phyloP scores from a whole-genome alignment of 2,329 filamentous ascomycete genomes.

The Botrytis cinerea region DNA sequence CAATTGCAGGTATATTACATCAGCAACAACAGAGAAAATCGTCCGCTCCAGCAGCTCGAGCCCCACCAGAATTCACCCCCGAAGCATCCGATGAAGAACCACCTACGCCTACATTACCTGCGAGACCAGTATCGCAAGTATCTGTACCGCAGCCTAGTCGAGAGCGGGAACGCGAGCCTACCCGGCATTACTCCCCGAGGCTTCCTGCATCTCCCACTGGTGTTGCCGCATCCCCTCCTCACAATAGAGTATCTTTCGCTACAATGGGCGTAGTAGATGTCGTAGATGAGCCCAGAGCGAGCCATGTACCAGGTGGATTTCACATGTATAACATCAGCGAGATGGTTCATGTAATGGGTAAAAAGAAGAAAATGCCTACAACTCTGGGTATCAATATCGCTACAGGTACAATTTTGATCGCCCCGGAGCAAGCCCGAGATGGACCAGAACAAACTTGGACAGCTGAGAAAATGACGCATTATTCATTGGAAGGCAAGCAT shows the following conservation, averaged over 20 bases:
- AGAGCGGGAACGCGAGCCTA: conserved; percentile 29
- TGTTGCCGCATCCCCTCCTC: conserved; percentile 53
- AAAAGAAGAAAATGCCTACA: conserved; percentile 98
- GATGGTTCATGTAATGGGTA: conserved; percentile 91
- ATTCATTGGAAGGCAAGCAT: conserved; percentile 96
- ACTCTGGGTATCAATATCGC: conserved; percentile 90
- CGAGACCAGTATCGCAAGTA: conserved; percentile 59
- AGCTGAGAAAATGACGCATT: conserved; percentile 93
- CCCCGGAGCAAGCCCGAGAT: conserved; percentile 80
- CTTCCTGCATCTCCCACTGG: conserved; percentile 47
- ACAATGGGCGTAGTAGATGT: conserved; percentile 45
- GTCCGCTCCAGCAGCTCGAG: conserved; percentile 41
- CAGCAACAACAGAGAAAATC: conserved; percentile 45
- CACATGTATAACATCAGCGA: conserved; percentile 97
- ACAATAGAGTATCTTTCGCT: conserved; percentile 49
- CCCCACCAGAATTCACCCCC: conserved; percentile 60
- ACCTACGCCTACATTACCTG: conserved; percentile 62
- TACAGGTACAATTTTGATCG: conserved; percentile 86
- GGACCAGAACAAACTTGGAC: conserved; percentile 90
- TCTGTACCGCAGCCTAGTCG: conserved; percentile 46
- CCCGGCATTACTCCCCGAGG: conserved; percentile 35
- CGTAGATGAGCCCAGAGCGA: conserved; percentile 47
- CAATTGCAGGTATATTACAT: conserved; percentile 58
- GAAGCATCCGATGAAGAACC: conserved; percentile 69
- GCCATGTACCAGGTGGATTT: conserved; percentile 72